Conservation (phyloP, 164 flowering plant genomes). For the Paratinospora sagittata region DNA sequence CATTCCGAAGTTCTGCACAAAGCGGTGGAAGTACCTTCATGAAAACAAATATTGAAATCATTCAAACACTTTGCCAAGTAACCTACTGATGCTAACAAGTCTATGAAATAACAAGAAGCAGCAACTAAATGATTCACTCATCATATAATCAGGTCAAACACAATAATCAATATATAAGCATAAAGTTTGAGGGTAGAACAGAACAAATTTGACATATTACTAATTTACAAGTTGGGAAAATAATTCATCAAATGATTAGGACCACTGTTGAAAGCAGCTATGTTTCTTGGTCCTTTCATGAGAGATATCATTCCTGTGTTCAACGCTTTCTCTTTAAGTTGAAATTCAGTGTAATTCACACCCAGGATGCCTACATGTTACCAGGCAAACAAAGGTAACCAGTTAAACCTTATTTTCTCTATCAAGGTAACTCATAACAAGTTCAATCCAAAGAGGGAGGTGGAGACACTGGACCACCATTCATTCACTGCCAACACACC, state of each 20-base stretch:
- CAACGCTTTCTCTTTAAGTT: not conserved
- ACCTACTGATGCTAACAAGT: not conserved
- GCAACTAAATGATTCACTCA: not conserved
- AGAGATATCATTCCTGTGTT: not conserved
- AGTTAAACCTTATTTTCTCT: too few species aligned
- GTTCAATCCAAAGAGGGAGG: too few species aligned
- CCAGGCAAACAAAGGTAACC: not conserved
- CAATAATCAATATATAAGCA: not conserved
- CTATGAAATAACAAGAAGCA: not conserved
- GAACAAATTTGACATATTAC: not conserved
- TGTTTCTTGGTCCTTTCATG: not conserved
- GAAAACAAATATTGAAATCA: slow-evolving; percentile 3
- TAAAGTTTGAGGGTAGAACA: not conserved
- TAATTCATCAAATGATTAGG: not conserved
- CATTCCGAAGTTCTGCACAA: slow-evolving; percentile 92
- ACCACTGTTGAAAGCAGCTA: not conserved
- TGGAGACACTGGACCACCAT: too few species aligned
- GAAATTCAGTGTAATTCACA: too few species aligned
- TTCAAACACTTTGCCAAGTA: not conserved
- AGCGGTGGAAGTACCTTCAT: slow-evolving; percentile 96
- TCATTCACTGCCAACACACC: too few species aligned
- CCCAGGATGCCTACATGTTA: not conserved
- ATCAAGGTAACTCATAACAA: too few species aligned
- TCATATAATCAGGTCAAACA: not conserved
- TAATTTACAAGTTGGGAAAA: not conserved